phyloP scores from a whole-genome alignment of 2,329 filamentous ascomycete species.

The Penicillium sp. region DNA sequence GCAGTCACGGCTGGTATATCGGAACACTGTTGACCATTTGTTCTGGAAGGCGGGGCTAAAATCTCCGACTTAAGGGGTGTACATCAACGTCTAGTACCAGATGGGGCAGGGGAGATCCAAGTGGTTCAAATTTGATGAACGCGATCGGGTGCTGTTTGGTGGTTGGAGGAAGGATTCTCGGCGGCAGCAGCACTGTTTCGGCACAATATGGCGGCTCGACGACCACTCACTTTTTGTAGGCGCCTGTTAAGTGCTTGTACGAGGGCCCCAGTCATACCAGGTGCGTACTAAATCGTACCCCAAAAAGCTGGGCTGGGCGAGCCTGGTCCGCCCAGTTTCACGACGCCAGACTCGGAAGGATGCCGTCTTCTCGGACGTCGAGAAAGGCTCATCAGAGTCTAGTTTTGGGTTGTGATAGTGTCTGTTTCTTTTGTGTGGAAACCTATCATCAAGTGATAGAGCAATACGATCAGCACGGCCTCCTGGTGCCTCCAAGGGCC shows the following conservation, averaged over 20 bases:
- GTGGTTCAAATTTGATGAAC: constrained; percentile 25
- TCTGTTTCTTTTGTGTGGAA: neutral
- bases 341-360: constrained; percentile 1
- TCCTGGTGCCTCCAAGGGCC: constrained; percentile 11
- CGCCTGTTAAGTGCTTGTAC: constrained; percentile 29
- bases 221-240: constrained; percentile 26
- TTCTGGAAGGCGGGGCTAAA: constrained; percentile 20
- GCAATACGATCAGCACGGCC: constrained; percentile 18
- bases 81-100: constrained; percentile 14
- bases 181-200: constrained; percentile 24
- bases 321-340: constrained; percentile 15
- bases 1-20: constrained; percentile 14
- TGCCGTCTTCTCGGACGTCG: constrained; percentile 6
- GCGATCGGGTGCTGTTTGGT: constrained; percentile 26
- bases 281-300: constrained; percentile 32
- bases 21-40: constrained; percentile 12
- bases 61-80: constrained; percentile 15
- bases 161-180: constrained; percentile 8
- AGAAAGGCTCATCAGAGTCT: neutral
- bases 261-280: constrained; percentile 29
- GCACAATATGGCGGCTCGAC: constrained; percentile 27
- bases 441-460: constrained; percentile 2
- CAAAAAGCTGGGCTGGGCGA: constrained; percentile 16
- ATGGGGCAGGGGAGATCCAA: constrained; percentile 20
- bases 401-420: neutral